Evolutionary conservation across 108 stramenopile species (phyloP).

Genomic region (Conticribra guillardii): DNA sequence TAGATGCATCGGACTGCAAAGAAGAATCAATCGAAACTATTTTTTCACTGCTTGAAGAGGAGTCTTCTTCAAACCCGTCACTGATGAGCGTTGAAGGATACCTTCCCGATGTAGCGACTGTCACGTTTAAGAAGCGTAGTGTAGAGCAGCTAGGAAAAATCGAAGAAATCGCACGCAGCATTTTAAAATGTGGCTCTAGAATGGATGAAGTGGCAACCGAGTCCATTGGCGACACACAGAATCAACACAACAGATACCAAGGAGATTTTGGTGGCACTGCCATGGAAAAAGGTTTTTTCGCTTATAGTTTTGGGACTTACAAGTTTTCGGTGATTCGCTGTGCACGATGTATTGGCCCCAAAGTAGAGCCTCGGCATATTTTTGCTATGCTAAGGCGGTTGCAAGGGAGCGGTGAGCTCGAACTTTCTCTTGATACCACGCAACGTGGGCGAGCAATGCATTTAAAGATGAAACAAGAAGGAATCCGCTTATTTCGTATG

Average conservation of each 20-base stretch:
- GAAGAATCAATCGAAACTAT: constrained; percentile 89
- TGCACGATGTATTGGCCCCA: constrained; percentile 67
- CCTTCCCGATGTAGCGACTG: constrained; percentile 62
- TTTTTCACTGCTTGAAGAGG: constrained; percentile 74
- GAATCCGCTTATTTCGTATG: constrained; percentile 48
- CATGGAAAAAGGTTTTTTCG: constrained; percentile 62
- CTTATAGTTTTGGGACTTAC: constrained; percentile 75
- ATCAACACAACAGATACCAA: neutral
- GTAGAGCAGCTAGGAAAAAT: constrained; percentile 67
- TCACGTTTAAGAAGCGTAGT: constrained; percentile 70
- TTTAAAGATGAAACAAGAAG: constrained; percentile 51
- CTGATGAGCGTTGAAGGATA: constrained; percentile 75
- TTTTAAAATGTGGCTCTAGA: constrained; percentile 58
- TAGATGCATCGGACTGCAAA: constrained; percentile 73
- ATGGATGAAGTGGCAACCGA: constrained; percentile 35
- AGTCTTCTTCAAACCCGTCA: constrained; percentile 39
- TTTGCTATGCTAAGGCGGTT: constrained; percentile 84
- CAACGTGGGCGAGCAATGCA: constrained; percentile 61
- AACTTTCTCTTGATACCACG: constrained; percentile 66
- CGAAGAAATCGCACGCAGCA: constrained; percentile 64
- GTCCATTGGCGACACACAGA: constrained; percentile 1
- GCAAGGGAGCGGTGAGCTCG: constrained; percentile 70
- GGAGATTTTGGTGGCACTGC: constrained; percentile 47
- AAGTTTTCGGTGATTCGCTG: constrained; percentile 73
- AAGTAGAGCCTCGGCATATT: constrained; percentile 82